These are phyloP conservation scores for Pachyrhizus erosus DNA, from an alignment of 306 rosid genomes.

Conservation along the genomic window DNA sequence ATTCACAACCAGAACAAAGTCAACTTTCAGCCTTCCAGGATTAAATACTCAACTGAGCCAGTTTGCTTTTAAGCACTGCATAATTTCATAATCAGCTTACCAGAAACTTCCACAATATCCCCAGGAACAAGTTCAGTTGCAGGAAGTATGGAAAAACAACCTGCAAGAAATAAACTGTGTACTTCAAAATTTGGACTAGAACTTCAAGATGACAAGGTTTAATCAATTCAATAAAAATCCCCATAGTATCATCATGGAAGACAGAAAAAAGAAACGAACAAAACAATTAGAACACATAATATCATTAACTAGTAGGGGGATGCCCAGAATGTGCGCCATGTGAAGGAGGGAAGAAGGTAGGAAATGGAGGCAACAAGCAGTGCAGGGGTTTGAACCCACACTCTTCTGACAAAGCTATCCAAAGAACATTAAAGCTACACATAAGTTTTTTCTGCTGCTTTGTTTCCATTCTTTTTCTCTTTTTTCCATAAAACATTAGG, in stretches of 20 bases:
- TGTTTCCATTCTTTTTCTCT: constrained; percentile 11
- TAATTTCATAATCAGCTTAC: constrained; percentile 57
- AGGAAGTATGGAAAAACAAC: constrained; percentile 94
- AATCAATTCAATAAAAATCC: constrained; percentile 31
- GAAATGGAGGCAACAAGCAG: constrained; percentile 5
- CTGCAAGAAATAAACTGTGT: constrained; percentile 57
- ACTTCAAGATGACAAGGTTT: constrained; percentile 28
- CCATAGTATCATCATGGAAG: constrained; percentile 18
- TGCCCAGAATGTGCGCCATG: background rate
- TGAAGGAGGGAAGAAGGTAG: background rate
- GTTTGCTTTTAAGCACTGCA: constrained; percentile 37
- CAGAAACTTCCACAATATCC: constrained; percentile 91
- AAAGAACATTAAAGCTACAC: constrained; percentile 14
- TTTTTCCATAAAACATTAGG: background rate
- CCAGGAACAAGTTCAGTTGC: constrained; percentile 97
- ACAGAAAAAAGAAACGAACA: constrained; percentile 14
- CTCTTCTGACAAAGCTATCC: background rate
- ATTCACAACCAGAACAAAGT: constrained; percentile 46
- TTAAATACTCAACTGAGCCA: constrained; percentile 38
- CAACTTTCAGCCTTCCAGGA: constrained; percentile 35
- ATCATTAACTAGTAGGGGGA: background rate
- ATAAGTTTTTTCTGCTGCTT: background rate
- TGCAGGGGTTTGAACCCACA: background rate
- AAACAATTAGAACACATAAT: constrained; percentile 33
- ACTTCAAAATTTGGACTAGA: constrained; percentile 28